Percentiles rank a stretch among this genome's conserved stretches.
These are phyloP conservation scores for Colletotrichum acutatum DNA, from an alignment of 2,329 filamentous ascomycete species.

Conservation along the genomic window DNA sequence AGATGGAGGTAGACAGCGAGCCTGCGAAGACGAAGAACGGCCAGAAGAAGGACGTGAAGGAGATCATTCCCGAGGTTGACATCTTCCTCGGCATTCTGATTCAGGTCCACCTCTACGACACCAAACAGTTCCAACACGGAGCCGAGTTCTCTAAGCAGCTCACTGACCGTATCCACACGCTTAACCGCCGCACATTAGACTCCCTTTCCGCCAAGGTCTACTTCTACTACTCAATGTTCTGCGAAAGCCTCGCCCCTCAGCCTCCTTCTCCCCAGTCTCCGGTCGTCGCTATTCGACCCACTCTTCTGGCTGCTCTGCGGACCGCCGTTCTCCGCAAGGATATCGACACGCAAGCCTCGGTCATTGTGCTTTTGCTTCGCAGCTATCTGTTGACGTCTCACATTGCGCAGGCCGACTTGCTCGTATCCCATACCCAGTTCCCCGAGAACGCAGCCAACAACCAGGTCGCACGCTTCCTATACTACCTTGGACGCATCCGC, in stretches of 20 bases:
- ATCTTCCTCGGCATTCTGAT: constrained; percentile 87
- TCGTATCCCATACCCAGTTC: constrained; percentile 96
- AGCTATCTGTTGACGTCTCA: constrained; percentile 97
- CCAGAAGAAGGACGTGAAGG: constrained; percentile 76
- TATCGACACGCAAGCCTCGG: constrained; percentile 94
- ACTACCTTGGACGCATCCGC: constrained; percentile 96
- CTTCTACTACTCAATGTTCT: constrained; percentile 97
- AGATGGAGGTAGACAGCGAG: constrained; percentile 81
- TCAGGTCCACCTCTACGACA: constrained; percentile 90
- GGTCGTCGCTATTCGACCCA: constrained; percentile 86
- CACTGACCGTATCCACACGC: constrained; percentile 83
- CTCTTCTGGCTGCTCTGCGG: constrained; percentile 86
- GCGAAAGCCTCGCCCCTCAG: constrained; percentile 87
- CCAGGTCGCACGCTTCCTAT: constrained; percentile 96
- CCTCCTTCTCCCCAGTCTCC: constrained; percentile 91
- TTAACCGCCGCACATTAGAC: constrained; percentile 95
- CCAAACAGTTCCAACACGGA: constrained; percentile 82
- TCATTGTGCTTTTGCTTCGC: constrained; percentile 92
- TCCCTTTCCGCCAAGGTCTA: constrained; percentile 95
- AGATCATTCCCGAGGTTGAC: constrained; percentile 86
- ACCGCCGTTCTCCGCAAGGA: constrained; percentile 98
- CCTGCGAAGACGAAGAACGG: constrained; percentile 64
- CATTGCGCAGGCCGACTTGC: constrained; percentile 94
- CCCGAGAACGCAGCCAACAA: constrained; percentile 96
- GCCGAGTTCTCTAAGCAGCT: constrained; percentile 86